phyloP scores from a whole-genome alignment of 1,284 basidiomycete genomes.

The Ceratobasidium sp. region DNA sequence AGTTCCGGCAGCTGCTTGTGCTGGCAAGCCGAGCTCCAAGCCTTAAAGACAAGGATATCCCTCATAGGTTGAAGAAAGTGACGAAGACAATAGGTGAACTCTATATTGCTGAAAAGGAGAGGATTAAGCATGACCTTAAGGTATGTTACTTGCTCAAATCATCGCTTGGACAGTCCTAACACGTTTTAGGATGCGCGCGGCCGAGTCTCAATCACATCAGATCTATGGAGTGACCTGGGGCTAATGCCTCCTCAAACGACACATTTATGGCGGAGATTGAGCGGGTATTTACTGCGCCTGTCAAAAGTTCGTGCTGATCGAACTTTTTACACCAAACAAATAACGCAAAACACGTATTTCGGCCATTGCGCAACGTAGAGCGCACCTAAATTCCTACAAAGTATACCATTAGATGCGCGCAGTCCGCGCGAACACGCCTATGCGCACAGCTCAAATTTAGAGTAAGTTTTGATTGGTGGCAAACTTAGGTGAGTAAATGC shows the following conservation, averaged over 20 bases:
- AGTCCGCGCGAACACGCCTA: no score
- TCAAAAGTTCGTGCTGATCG: no score
- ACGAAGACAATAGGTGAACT: constrained; percentile 7
- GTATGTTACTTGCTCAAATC: not conserved
- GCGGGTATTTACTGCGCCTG: not conserved
- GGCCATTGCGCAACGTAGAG: no score
- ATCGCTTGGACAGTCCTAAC: not conserved
- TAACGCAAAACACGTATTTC: no score
- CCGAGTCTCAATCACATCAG: constrained; percentile 43
- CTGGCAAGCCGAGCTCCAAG: constrained; percentile 27
- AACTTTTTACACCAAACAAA: no score
- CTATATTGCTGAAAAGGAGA: not conserved
- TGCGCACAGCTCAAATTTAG: no score
- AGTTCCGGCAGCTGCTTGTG: constrained; percentile 8
- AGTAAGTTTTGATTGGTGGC: no score
- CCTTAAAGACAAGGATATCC: constrained; percentile 17
- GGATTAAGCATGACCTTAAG: constrained; percentile 12
- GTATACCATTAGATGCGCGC: no score
- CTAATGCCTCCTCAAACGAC: constrained; percentile 38
- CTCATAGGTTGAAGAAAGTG: constrained; percentile 9
- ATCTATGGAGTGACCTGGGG: constrained; percentile 46
- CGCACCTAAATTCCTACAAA: no score
- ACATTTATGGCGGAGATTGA: constrained; percentile 42
- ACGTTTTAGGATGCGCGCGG: constrained; percentile 33
- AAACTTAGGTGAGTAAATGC: no score